These are phyloP conservation scores for Flaveria ramosissima DNA, from an alignment of 129 eudicot species.

Conservation along the genomic window DNA sequence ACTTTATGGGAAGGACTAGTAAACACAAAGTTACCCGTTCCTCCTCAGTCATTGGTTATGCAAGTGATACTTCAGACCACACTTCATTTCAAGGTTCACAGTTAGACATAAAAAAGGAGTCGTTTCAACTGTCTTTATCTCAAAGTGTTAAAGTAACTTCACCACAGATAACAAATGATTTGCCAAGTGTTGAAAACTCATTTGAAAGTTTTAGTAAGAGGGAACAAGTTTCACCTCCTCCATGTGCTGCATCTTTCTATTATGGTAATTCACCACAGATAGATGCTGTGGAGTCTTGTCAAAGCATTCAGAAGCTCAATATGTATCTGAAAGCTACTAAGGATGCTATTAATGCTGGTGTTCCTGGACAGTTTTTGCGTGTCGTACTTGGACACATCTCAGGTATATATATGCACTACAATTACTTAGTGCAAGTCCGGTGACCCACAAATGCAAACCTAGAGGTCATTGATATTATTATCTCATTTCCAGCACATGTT, in stretches of 20 bases:
- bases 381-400: conserved; percentile 60
- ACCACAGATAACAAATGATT: conserved; percentile 31
- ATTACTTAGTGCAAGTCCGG: background rate
- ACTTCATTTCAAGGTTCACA: conserved; percentile 34
- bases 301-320: conserved; percentile 55
- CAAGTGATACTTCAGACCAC: too few relatives aligned
- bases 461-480: background rate
- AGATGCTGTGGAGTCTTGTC: conserved; percentile 54
- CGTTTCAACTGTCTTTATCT: conserved; percentile 40
- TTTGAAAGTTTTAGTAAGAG: conserved; percentile 33
- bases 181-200: conserved; percentile 37
- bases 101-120: conserved; percentile 42
- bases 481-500: too few relatives aligned
- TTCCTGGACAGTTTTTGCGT: conserved; percentile 71
- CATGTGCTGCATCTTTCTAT: conserved; percentile 72
- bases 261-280: conserved; percentile 40
- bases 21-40: conserved; percentile 40
- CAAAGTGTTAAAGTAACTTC: conserved; percentile 35
- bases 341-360: conserved; percentile 64
- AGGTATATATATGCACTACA: conserved; percentile 46
- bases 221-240: conserved; percentile 57
- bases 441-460: background rate
- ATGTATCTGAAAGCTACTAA: conserved; percentile 56
- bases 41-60: conserved; percentile 43
- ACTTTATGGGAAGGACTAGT: conserved; percentile 33